Evolutionary conservation across 2,329 filamentous ascomycete genomes (phyloP).

Genomic region (Apiospora pterosperma): DNA sequence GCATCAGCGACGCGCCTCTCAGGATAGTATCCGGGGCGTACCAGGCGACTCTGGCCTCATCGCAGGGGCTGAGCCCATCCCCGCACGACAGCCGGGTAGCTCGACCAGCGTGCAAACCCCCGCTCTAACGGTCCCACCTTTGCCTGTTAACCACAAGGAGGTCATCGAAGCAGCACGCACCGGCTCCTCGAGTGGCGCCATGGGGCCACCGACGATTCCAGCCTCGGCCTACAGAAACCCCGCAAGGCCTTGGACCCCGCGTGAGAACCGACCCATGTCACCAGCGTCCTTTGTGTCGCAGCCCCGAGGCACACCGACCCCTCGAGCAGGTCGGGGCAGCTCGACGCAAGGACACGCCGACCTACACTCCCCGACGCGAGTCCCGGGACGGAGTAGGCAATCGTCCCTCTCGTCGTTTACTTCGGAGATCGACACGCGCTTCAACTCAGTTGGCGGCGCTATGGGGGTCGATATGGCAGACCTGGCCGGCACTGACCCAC

Average conservation of each 20-base stretch:
- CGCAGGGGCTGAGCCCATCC: slow-evolving; percentile 30
- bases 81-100: slow-evolving; percentile 63
- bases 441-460: slow-evolving; percentile 74
- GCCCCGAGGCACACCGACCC: slow-evolving; percentile 52
- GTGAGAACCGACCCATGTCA: slow-evolving; percentile 36
- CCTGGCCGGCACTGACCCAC: slow-evolving; percentile 75
- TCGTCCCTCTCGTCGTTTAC: slow-evolving; percentile 94
- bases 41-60: slow-evolving; percentile 33
- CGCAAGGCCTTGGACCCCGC: slow-evolving; percentile 59
- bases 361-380: slow-evolving; percentile 45
- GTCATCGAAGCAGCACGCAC: slow-evolving; percentile 76
- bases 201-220: slow-evolving; percentile 83
- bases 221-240: slow-evolving; percentile 63
- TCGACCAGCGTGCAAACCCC: slow-evolving; percentile 59
- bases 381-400: slow-evolving; percentile 50
- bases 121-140: slow-evolving; percentile 56
- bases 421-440: slow-evolving; percentile 87
- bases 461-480: slow-evolving; percentile 52
- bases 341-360: slow-evolving; percentile 45
- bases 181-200: slow-evolving; percentile 51
- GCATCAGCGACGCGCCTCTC: slow-evolving; percentile 35
- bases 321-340: slow-evolving; percentile 44
- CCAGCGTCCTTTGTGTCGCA: slow-evolving; percentile 25
- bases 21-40: slow-evolving; percentile 47
- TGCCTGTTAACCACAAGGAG: slow-evolving; percentile 80